These are phyloP conservation scores for Boechera stricta DNA, from an alignment of 345 rosid species.

Conservation along the genomic window DNA sequence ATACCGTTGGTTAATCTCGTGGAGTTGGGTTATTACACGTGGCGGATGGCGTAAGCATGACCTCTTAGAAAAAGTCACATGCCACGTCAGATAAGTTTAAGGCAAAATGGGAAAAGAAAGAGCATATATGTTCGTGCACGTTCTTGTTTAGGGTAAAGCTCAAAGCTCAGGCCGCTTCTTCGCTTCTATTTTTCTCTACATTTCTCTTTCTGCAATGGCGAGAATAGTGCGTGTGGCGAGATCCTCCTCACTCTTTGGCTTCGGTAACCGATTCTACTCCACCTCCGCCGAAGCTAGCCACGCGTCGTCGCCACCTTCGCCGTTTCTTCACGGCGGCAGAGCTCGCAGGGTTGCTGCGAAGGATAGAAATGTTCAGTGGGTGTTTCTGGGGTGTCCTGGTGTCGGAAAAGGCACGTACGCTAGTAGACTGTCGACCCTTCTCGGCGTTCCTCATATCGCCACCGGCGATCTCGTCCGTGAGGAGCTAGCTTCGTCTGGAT, in stretches of 20 bases:
- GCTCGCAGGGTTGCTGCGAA: slow-evolving; percentile 50
- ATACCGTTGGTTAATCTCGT: slow-evolving; percentile 44
- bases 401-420: slow-evolving; percentile 99
- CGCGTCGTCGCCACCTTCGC: neutral
- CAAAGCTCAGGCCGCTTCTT: slow-evolving; percentile 21
- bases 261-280: slow-evolving; percentile 40
- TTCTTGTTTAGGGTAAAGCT: slow-evolving; percentile 32
- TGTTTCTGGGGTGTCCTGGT: slow-evolving; percentile 91
- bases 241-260: slow-evolving; percentile 44
- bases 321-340: slow-evolving; percentile 44
- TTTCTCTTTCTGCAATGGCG: slow-evolving; percentile 53
- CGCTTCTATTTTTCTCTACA: slow-evolving; percentile 18
- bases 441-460: slow-evolving; percentile 94
- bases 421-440: slow-evolving; percentile 79
- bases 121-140: slow-evolving; percentile 13
- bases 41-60: neutral
- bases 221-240: slow-evolving; percentile 55
- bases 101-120: slow-evolving; percentile 25
- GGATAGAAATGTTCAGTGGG: slow-evolving; percentile 86
- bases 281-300: slow-evolving; percentile 39
- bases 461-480: slow-evolving; percentile 97
- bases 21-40: slow-evolving; percentile 52
- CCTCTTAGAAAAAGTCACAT: slow-evolving; percentile 1
- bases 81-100: slow-evolving; percentile 36
- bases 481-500: slow-evolving; percentile 77